These are phyloP conservation scores for Penicillium ucsense DNA, from an alignment of 495 filamentous ascomycete genomes.

Conservation along the genomic window DNA sequence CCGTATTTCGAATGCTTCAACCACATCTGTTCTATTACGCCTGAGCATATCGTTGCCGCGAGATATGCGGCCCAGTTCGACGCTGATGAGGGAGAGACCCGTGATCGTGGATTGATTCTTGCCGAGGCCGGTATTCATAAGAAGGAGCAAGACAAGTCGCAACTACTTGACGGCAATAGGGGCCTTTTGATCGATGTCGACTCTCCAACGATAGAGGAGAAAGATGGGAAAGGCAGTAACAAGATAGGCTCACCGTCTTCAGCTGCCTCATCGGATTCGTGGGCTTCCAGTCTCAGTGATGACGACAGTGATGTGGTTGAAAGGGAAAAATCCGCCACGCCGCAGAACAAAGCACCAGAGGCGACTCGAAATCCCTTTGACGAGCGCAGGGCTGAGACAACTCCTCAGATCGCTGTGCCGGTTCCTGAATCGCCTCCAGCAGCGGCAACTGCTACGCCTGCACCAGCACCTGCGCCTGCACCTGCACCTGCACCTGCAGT, in stretches of 20 bases:
- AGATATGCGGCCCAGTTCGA: background rate
- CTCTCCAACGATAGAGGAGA: constrained; percentile 7
- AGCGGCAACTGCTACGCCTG: constrained; percentile 1
- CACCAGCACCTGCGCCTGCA: background rate
- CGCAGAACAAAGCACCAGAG: background rate
- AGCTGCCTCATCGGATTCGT: constrained; percentile 7
- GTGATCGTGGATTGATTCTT: constrained; percentile 8
- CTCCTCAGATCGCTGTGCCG: background rate
- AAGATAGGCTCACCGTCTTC: constrained; percentile 2
- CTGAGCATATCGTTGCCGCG: background rate
- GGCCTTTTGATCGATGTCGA: constrained; percentile 27
- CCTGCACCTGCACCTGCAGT: background rate
- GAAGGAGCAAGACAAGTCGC: constrained; percentile 3
- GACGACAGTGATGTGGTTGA: constrained; percentile 6
- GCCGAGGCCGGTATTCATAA: constrained; percentile 1
- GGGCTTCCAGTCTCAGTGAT: constrained; percentile 5
- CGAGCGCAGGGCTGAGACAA: background rate
- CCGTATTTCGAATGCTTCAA: constrained; percentile 43
- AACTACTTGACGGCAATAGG: background rate
- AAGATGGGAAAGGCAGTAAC: constrained; percentile 1
- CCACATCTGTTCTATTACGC: constrained; percentile 37
- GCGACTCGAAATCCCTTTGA: background rate
- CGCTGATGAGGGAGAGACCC: background rate
- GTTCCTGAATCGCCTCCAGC: constrained; percentile 4
- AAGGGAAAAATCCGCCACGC: constrained; percentile 3